Evolutionary conservation across 2,329 filamentous ascomycete genomes (phyloP).

Genomic region (Cordyceps cateniannulata): DNA sequence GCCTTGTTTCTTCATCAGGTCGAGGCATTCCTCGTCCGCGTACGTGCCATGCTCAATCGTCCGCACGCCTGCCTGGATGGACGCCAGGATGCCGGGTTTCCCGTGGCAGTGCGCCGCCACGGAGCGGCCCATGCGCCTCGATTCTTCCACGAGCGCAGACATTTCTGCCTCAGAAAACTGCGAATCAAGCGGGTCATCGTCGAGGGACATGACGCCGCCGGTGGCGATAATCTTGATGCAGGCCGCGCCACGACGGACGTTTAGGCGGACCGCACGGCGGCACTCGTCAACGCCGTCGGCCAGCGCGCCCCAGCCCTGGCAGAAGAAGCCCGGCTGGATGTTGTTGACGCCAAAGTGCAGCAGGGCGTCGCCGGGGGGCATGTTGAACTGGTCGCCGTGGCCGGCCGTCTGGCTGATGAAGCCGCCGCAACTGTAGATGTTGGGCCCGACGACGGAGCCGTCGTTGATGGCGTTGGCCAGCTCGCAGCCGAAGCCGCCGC

Average conservation of each 20-base stretch:
- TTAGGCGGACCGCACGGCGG: constrained; percentile 30
- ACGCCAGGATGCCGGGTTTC: constrained; percentile 33
- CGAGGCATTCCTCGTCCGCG: constrained; percentile 33
- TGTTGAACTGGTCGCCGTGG: constrained; percentile 35
- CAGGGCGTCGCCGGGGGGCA: constrained; percentile 29
- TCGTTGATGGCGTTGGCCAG: constrained; percentile 35
- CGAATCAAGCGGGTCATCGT: constrained; percentile 31
- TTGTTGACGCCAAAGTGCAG: constrained; percentile 27
- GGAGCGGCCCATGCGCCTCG: constrained; percentile 26
- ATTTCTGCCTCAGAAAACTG: constrained; percentile 36
- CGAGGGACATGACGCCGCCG: constrained; percentile 32
- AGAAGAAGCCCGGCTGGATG: constrained; percentile 24
- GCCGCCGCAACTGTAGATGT: constrained; percentile 40
- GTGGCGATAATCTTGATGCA: constrained; percentile 35
- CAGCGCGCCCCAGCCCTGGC: constrained; percentile 20
- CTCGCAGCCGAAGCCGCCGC: constrained; percentile 20
- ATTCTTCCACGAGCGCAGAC: constrained; percentile 30
- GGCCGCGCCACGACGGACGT: constrained; percentile 21
- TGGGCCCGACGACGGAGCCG: constrained; percentile 38
- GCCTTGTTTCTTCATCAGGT: constrained; percentile 30
- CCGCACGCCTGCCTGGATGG: constrained; percentile 29
- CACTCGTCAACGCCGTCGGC: constrained; percentile 36
- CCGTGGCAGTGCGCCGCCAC: constrained; percentile 35
- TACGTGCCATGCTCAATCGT: constrained; percentile 35
- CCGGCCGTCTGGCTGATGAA: constrained; percentile 42